Percentiles rank a stretch among this genome's conserved stretches.
Evolutionary conservation across 331 rosid species (phyloP).

Genomic region (Telfairia occidentalis): DNA sequence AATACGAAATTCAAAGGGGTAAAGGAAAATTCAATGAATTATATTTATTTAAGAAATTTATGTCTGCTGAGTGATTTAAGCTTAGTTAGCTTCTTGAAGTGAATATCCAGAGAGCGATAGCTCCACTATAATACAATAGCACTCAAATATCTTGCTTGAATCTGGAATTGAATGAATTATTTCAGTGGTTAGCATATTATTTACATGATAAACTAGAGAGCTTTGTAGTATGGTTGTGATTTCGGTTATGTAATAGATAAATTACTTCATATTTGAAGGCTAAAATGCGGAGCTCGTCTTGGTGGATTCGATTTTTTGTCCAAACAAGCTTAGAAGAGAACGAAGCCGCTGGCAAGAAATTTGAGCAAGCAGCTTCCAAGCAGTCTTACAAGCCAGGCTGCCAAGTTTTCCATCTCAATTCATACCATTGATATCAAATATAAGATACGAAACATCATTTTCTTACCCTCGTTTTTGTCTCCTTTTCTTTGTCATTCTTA

Average conservation of each 20-base stretch:
- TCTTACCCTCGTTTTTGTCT: conserved; percentile 19
- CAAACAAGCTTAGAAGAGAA: conserved; percentile 57
- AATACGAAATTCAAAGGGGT: not conserved
- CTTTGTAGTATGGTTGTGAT: not conserved
- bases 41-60: not conserved
- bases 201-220: not conserved
- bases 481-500: conserved; percentile 14
- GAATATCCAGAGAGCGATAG: not conserved
- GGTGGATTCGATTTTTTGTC: conserved; percentile 69
- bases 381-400: conserved; percentile 51
- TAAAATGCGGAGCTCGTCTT: conserved; percentile 72
- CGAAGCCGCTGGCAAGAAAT: conserved; percentile 45
- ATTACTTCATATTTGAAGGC: conserved; percentile 38
- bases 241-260: not conserved
- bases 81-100: not conserved
- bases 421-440: conserved; percentile 34
- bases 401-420: conserved; percentile 74
- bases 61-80: not conserved
- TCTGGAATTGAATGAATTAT: not conserved
- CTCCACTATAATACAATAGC: not conserved
- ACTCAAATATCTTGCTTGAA: not conserved
- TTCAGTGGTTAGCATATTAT: not conserved
- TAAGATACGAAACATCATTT: conserved; percentile 8
- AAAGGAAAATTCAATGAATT: not conserved
- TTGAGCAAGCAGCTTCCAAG: conserved; percentile 56